Evolutionary conservation across 2,329 filamentous ascomycete species (phyloP), one percentile per base, ranked within the genome.

Genomic region (Emergomyces africanus): DNA sequence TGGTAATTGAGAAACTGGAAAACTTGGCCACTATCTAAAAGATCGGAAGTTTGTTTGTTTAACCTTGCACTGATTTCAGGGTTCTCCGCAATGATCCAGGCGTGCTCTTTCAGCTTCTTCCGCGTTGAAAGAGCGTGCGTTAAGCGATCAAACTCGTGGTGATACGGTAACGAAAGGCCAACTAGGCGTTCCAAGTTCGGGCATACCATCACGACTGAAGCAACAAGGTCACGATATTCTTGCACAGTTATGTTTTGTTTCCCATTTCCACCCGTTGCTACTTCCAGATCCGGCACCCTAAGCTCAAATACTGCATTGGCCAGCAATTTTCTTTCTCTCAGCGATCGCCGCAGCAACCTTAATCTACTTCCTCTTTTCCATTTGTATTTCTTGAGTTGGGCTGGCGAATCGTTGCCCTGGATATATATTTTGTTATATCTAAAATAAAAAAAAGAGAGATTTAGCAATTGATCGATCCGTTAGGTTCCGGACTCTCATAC

Each of bases 181-280:
- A 77, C 66, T 8, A 84, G 68, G 30, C 75, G 74, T 67, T 84
- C 80, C 25, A 84, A 68, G 61, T 80, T 81, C 8, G 81, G 80
- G 64, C 81, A 84, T 2, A 77, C 76, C 77, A 82, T 81, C 37
- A 84, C 78, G 42, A 84, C 71, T 0, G 81, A 82, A 5, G 80
- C 79, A 20, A 83, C 68, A 20, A 79, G 61, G 60, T 81, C 77
- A 49, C 78, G 71, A 57, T 81, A 78, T 54, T 79, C 77, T 64
- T 79, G 73, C 65, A 73, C 74, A 60, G 75, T 67, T 28, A 66
- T 62, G 60, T 71, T 71, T 53, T 74, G 71, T 59, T 74, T 71
- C 50, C 69, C 74, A 33, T 74, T 75, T 54, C 68, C 60, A 41
- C 67, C 66, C 60, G 74, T 66, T 8, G 72, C 61, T 59, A 74